phyloP scores from a whole-genome alignment of 306 rosid species.

The Casuarina glauca region DNA sequence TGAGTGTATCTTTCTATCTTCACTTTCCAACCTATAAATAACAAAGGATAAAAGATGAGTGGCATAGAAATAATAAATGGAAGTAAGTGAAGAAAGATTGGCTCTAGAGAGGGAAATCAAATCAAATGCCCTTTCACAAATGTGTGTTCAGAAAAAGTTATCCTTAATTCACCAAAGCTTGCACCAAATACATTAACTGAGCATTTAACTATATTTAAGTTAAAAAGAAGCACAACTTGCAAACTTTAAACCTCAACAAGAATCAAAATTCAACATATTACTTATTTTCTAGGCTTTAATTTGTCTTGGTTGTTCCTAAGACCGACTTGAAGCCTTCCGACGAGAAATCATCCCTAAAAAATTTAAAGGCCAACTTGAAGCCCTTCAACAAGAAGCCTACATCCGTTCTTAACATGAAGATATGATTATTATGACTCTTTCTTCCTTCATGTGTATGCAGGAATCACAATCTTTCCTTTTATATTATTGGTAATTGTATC shows the following conservation, averaged over 20 bases:
- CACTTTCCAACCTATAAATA: conserved; percentile 2
- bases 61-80: too few relatives aligned
- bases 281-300: not conserved
- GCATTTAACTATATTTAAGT: not conserved
- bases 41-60: not conserved
- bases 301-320: conserved; percentile 23
- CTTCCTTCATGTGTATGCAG: too few relatives aligned
- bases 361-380: too few relatives aligned
- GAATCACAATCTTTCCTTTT: too few relatives aligned
- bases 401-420: too few relatives aligned
- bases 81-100: not conserved
- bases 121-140: not conserved
- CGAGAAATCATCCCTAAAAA: conserved; percentile 58
- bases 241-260: not conserved
- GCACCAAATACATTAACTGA: not conserved
- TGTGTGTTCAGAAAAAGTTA: not conserved
- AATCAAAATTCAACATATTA: not conserved
- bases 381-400: too few relatives aligned
- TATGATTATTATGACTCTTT: too few relatives aligned
- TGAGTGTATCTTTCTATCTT: not conserved
- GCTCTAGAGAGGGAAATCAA: not conserved
- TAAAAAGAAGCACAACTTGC: not conserved
- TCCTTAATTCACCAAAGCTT: not conserved
- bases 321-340: conserved; percentile 63
- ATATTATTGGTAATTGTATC: too few relatives aligned